Evolutionary conservation across 176 grass and related monocot species (phyloP).

Genomic region (Ampelocalamus luodianensis): DNA sequence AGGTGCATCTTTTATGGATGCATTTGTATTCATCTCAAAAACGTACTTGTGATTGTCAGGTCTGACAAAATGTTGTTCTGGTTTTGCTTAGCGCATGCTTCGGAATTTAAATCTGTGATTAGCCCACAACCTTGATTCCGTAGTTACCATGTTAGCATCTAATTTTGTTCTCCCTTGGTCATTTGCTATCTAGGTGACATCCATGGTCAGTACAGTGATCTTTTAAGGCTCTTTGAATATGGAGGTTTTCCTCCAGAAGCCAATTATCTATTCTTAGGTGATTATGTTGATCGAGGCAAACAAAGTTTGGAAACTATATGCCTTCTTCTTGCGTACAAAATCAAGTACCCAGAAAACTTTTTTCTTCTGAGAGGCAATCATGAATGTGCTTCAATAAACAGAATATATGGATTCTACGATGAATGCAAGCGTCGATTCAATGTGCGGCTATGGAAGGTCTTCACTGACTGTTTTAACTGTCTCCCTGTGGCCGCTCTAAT

Average conservation of each 20-base stretch:
- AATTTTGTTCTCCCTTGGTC: not conserved
- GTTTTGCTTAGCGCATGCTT: not conserved
- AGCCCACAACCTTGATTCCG: not conserved
- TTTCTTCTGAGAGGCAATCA: conserved; percentile 95
- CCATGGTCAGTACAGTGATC: conserved; percentile 92
- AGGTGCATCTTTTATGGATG: not conserved
- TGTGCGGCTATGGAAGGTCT: conserved; percentile 87
- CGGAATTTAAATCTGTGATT: not conserved
- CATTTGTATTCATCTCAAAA: not conserved
- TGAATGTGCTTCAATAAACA: conserved; percentile 97
- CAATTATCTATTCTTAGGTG: conserved; percentile 91
- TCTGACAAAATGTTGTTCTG: conserved; percentile 4
- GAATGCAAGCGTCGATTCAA: conserved; percentile 94
- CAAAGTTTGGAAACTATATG: conserved; percentile 97
- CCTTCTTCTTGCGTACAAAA: conserved; percentile 92
- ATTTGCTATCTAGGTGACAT: conserved; percentile 73
- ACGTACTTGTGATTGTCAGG: not conserved
- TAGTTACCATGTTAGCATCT: conserved; percentile 21
- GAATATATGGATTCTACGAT: conserved; percentile 98
- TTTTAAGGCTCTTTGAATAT: conserved; percentile 88
- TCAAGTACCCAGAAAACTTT: conserved; percentile 92
- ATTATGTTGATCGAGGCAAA: conserved; percentile 95
- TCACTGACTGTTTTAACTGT: conserved; percentile 94
- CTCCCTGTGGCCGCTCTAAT: conserved; percentile 90
- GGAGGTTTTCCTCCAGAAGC: conserved; percentile 76